A percentile compares a stretch with the other conserved stretches of the same genome.
Conservation (phyloP, 73 alveolate genomes). For the Tetrahymena elliotti region DNA sequence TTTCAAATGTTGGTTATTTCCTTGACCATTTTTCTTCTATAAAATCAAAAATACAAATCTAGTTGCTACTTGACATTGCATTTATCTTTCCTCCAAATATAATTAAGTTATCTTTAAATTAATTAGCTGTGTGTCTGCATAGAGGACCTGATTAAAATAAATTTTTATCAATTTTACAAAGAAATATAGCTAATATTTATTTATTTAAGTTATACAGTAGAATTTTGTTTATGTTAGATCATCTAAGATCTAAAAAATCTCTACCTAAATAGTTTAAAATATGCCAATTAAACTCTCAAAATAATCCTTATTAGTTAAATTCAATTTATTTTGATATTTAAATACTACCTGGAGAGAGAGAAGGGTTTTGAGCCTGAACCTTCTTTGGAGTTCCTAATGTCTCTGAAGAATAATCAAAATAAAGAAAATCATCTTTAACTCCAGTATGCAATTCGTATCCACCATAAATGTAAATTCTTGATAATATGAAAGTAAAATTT, state of each 20-base stretch:
- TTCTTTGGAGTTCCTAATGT: background rate
- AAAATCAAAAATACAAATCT: background rate
- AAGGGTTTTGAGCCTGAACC: background rate
- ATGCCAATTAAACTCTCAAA: too few species aligned
- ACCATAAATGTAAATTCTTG: background rate
- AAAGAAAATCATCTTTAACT: background rate
- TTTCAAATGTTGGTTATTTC: background rate
- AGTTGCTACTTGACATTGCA: background rate
- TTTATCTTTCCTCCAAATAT: background rate
- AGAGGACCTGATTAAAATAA: background rate
- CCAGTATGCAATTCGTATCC: background rate
- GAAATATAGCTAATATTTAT: too few species aligned
- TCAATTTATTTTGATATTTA: too few species aligned
- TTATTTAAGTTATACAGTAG: background rate
- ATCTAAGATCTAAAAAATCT: too few species aligned
- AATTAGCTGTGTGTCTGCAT: background rate
- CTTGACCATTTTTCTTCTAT: background rate
- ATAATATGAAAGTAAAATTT: background rate
- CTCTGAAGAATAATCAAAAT: background rate
- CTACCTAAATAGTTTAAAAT: too few species aligned
- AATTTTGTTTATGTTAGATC: background rate
- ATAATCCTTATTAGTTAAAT: too few species aligned
- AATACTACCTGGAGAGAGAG: background rate
- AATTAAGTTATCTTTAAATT: background rate
- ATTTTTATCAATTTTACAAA: background rate